Evolutionary conservation across 805 yeast genomes (phyloP).

Genomic region (Ogataea parapolymorpha): DNA sequence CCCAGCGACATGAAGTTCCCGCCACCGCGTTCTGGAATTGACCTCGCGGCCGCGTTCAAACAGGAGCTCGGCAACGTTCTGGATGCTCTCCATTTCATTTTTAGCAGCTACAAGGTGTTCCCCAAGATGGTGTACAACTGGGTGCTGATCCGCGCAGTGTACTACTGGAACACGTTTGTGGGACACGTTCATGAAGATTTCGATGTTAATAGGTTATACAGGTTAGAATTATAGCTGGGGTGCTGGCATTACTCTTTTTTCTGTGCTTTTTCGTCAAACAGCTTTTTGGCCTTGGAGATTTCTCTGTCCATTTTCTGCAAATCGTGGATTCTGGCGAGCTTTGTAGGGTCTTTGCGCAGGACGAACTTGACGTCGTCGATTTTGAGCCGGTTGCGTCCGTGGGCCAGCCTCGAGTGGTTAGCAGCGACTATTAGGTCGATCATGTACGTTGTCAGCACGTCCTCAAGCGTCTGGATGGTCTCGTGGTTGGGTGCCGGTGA

Average conservation of each 20-base stretch:
- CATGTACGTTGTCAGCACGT: slow-evolving; percentile 60
- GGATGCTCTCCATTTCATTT: slow-evolving; percentile 62
- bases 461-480: slow-evolving; percentile 64
- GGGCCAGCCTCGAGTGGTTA: slow-evolving; percentile 51
- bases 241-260: slow-evolving; percentile 14
- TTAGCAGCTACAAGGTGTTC: slow-evolving; percentile 61
- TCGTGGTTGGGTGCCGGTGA: slow-evolving; percentile 63
- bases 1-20: slow-evolving; percentile 27
- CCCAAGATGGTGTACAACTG: slow-evolving; percentile 61
- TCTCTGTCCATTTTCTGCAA: slow-evolving; percentile 56
- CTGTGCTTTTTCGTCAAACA: slow-evolving; percentile 50
- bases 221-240: slow-evolving; percentile 19
- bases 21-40: slow-evolving; percentile 12
- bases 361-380: slow-evolving; percentile 74
- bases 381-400: slow-evolving; percentile 54
- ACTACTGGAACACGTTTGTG: slow-evolving; percentile 71
- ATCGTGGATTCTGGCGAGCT: slow-evolving; percentile 68
- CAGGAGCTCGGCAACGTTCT: slow-evolving; percentile 50
- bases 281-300: slow-evolving; percentile 62
- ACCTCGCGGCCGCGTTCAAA: slow-evolving; percentile 41
- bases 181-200: slow-evolving; percentile 48
- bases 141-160: slow-evolving; percentile 44
- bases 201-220: slow-evolving; percentile 30
- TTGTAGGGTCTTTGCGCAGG: slow-evolving; percentile 59
- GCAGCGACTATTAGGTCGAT: slow-evolving; percentile 50